Evolutionary conservation across 768 basidiomycete genomes (phyloP).

Genomic region (Tylopilus intermedius): DNA sequence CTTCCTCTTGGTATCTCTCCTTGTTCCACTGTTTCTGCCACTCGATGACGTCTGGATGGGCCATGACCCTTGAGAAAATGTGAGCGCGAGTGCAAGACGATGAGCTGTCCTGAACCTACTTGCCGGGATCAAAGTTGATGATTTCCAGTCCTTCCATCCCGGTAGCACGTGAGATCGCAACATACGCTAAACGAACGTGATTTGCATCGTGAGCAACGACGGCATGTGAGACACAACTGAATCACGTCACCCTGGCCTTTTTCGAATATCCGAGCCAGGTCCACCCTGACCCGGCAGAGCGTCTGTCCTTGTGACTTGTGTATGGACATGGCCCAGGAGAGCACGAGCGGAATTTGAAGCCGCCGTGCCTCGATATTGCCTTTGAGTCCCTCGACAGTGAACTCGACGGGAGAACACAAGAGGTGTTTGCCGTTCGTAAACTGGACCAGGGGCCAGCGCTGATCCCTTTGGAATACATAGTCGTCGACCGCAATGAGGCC

Average conservation of each 20-base stretch:
- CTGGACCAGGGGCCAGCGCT: slow-evolving; percentile 33
- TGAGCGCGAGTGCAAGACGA: background rate
- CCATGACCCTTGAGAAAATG: slow-evolving; percentile 28
- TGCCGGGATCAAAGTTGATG: slow-evolving; percentile 32
- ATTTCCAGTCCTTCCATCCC: slow-evolving; percentile 39
- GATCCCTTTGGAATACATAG: slow-evolving; percentile 12
- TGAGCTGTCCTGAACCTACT: slow-evolving; percentile 14
- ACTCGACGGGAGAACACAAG: slow-evolving; percentile 32
- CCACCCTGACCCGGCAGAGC: slow-evolving; percentile 87
- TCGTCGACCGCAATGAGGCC: slow-evolving; percentile 19
- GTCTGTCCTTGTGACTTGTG: slow-evolving; percentile 99
- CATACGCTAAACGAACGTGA: slow-evolving; percentile 25
- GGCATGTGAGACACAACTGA: background rate
- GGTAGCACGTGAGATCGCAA: slow-evolving; percentile 38
- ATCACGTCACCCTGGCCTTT: slow-evolving; percentile 52
- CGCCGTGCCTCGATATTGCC: slow-evolving; percentile 34
- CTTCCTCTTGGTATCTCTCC: slow-evolving; percentile 27
- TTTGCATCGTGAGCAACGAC: background rate
- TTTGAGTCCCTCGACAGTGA: slow-evolving; percentile 30
- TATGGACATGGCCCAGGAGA: slow-evolving; percentile 97
- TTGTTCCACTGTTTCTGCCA: slow-evolving; percentile 29
- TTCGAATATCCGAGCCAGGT: slow-evolving; percentile 86
- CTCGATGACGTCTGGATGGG: slow-evolving; percentile 31
- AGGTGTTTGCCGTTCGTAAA: slow-evolving; percentile 30
- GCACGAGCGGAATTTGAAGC: slow-evolving; percentile 70